Percentiles rank a stretch among this genome's conserved stretches.
These are phyloP conservation scores for Aegilops speltoides DNA, from an alignment of 176 grass and related monocot species.

Conservation along the genomic window DNA sequence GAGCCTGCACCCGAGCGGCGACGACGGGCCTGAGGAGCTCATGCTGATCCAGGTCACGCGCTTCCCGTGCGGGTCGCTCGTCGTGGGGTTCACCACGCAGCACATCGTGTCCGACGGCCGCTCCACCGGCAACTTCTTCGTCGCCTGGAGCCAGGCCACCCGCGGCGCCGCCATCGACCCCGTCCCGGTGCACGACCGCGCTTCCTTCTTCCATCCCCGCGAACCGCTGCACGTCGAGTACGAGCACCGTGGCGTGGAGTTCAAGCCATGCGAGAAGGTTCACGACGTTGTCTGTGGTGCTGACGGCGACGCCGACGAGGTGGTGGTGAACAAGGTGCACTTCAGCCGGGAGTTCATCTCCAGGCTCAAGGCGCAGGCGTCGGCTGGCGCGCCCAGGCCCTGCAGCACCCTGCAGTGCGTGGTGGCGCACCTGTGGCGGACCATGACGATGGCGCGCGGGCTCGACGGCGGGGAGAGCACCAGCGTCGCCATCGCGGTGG, in stretches of 20 bases:
- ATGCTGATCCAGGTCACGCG: slow-evolving; percentile 26
- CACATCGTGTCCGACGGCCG: slow-evolving; percentile 35
- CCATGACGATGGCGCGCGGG: slow-evolving; percentile 27
- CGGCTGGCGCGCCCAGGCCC: slow-evolving; percentile 2
- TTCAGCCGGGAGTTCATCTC: slow-evolving; percentile 30
- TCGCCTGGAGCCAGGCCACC: slow-evolving; percentile 39
- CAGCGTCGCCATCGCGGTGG: slow-evolving; percentile 30
- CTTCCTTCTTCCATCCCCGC: slow-evolving; percentile 12
- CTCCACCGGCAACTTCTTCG: slow-evolving; percentile 29
- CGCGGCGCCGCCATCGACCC: slow-evolving; percentile 16
- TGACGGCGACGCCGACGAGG: neutral
- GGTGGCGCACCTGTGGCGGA: slow-evolving; percentile 34
- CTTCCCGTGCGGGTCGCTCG: slow-evolving; percentile 24
- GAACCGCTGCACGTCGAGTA: slow-evolving; percentile 3
- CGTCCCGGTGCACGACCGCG: slow-evolving; percentile 20
- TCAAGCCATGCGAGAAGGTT: neutral
- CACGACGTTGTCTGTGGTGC: neutral
- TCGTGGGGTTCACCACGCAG: slow-evolving; percentile 25
- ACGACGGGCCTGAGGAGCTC: neutral
- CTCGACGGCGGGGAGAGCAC: neutral
- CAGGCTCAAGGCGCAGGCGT: slow-evolving; percentile 25
- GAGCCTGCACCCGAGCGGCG: slow-evolving; percentile 8
- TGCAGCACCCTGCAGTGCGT: slow-evolving; percentile 35
- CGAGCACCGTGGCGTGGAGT: slow-evolving; percentile 41
- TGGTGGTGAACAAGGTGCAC: slow-evolving; percentile 24